These are phyloP conservation scores for Margaritispora aquatica DNA, from an alignment of 495 filamentous ascomycete species.

Conservation along the genomic window DNA sequence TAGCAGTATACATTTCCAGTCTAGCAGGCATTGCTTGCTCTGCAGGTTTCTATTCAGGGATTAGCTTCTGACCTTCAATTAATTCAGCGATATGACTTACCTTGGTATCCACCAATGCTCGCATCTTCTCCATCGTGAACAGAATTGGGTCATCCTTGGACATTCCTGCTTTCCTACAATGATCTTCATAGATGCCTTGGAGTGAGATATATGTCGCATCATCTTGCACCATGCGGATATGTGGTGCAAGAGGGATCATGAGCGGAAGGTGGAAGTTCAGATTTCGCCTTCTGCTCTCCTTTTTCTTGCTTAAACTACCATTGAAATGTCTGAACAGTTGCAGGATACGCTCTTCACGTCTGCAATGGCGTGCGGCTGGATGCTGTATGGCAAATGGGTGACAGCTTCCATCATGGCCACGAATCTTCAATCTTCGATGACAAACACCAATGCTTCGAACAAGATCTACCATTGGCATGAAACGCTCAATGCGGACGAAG, in stretches of 20 bases:
- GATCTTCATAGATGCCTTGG: slow-evolving; percentile 91
- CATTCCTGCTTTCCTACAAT: slow-evolving; percentile 77
- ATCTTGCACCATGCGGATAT: slow-evolving; percentile 89
- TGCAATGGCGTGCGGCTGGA: slow-evolving; percentile 82
- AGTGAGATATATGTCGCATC: slow-evolving; percentile 91
- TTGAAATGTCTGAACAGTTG: slow-evolving; percentile 99
- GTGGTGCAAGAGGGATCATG: slow-evolving; percentile 89
- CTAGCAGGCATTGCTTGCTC: slow-evolving; percentile 64
- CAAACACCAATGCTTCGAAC: slow-evolving; percentile 83
- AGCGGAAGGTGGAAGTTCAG: slow-evolving; percentile 92
- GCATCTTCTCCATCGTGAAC: slow-evolving; percentile 89
- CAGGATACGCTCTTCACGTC: slow-evolving; percentile 88
- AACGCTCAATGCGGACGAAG: slow-evolving; percentile 93
- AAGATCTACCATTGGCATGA: slow-evolving; percentile 89
- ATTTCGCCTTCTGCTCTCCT: slow-evolving; percentile 89
- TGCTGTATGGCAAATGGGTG: slow-evolving; percentile 95
- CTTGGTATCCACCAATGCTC: slow-evolving; percentile 64
- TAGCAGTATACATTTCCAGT: slow-evolving; percentile 81
- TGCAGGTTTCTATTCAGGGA: slow-evolving; percentile 44
- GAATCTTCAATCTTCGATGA: slow-evolving; percentile 87
- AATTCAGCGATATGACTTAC: slow-evolving; percentile 9
- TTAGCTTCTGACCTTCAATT: not conserved
- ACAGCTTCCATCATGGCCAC: slow-evolving; percentile 94
- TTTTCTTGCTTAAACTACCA: slow-evolving; percentile 77
- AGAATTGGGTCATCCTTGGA: slow-evolving; percentile 93